Base-by-base conservation (phyloP, 164 flowering plant genomes). In the Vitis vinifera region DNA sequence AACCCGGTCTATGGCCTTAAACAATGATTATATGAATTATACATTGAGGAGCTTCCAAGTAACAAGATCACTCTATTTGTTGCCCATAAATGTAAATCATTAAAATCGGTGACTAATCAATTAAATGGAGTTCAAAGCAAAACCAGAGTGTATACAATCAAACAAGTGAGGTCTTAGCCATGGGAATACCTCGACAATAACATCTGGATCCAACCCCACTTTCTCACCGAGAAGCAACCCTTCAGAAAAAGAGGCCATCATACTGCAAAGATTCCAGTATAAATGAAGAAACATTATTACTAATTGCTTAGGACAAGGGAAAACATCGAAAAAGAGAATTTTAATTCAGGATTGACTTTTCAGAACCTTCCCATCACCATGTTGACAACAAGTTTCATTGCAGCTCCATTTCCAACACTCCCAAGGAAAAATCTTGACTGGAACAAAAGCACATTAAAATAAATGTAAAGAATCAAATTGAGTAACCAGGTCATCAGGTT, bases 171-270 rank as follows among this genome's bases (percentile, higher is more conserved):
- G n/a, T 31, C 37, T 30, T 53, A 55, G 19, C 27, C 51, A 7
- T 16, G 37, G 37, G 52, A 73, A 53, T 87, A 92, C 98, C 95
- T 92, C 90, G 16, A 94, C 84, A 16, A 94, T 79, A 37, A 87
- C 85, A 61, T 71, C 87, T 47, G 98, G 97, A 60, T 92, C 94
- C 53, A 92, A 76, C 19, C 98, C 97, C 31, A 87, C 97, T 86
- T 89, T 94, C 78, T 89, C 89, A 62, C 93, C 78, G 13, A 91
- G 92, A 73, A 94, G 88, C 73, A 94, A 78, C 44, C 97, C 98
- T 82, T 92, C 97, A 15, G 98, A 85, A 84, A 94, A 94, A 2
- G 97, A 88, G 63, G 97, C 97, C 98, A 94, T 92, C 98, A 94
- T 92, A 68, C 97, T 94, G 83, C 73, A 81, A 30, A 74, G 70